Evolutionary conservation across 2,329 filamentous ascomycete genomes (phyloP).

Genomic region (Monosporascus sp.): DNA sequence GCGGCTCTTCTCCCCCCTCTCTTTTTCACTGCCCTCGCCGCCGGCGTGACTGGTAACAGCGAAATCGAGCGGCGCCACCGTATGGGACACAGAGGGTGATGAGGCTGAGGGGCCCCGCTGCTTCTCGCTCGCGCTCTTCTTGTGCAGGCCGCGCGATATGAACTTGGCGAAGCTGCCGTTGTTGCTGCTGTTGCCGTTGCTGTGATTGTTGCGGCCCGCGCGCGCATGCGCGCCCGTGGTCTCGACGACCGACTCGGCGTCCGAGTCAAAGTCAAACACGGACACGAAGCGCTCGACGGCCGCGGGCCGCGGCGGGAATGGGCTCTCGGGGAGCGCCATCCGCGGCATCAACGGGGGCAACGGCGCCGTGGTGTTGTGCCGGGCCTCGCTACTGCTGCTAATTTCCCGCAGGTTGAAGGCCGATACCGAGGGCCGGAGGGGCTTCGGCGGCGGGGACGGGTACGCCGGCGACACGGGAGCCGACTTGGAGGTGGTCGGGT

Average conservation of each 20-base stretch:
- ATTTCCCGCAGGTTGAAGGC: constrained; percentile 20
- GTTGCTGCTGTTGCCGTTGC: constrained; percentile 19
- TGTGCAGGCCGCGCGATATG: constrained; percentile 40
- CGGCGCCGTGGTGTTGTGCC: constrained; percentile 13
- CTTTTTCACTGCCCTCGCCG: background rate
- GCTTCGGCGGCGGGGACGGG: constrained; percentile 14
- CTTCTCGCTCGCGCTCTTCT: constrained; percentile 26
- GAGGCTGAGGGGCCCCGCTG: background rate
- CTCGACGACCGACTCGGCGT: constrained; percentile 31
- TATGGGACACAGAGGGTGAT: background rate
- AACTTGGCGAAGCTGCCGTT: constrained; percentile 30
- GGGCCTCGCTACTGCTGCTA: constrained; percentile 1
- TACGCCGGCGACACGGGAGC: constrained; percentile 22
- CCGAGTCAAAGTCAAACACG: constrained; percentile 46
- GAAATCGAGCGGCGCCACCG: no score
- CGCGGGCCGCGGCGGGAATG: constrained; percentile 14
- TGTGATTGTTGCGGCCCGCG: constrained; percentile 5
- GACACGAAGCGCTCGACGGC: constrained; percentile 29
- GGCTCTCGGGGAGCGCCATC: constrained; percentile 4
- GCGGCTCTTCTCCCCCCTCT: constrained; percentile 3
- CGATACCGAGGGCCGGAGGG: constrained; percentile 18
- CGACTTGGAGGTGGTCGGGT: constrained; percentile 5
- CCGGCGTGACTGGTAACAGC: background rate
- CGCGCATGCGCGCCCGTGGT: constrained; percentile 6
- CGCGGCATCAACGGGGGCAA: constrained; percentile 9